Base-by-base conservation (phyloP, 1,284 basidiomycete genomes). In the Macrocybe sp. region DNA sequence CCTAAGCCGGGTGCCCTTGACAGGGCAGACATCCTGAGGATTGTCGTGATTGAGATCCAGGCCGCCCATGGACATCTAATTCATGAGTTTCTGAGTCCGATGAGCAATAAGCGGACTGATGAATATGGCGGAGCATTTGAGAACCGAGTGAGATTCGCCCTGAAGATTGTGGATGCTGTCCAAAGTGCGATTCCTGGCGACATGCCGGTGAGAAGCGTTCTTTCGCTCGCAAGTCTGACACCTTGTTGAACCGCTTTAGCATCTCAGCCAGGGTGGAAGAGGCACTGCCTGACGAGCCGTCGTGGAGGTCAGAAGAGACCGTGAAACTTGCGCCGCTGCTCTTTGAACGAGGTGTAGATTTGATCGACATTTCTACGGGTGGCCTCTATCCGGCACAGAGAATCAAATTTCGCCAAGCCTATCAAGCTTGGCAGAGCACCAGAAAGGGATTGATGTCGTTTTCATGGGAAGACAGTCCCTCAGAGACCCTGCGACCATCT, bases 51-150 rank as follows among this genome's bases (percentile, higher is more conserved):
- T 14, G 14, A 14, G 14, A 14, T 14, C 81, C 8, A 14, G 14
- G 14, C 14, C 14, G 14, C 14, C 14, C 81, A 85, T 53, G 72
- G 78, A 40, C 79, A 77, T 62, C 59, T 78, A 34, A 52, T 83
- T 22, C 69, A 73, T 55, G 62, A 61, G 41, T 73, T 87, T 70
- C 37, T 80, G 39, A 81, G 78, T 49, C 85, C 86, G 0, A 60
- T 76, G n/a, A 76, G 75, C 49, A 91, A 91, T 70, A 72, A 76
- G 55, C 77, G 87, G 8, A 83, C 75, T 2, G 88, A 90, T 60
- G 64, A 79, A 55, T 91, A 89, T 58, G 86, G 87, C 4, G 88
- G 88, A 2, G 76, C 72, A 55, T 81, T 87, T 54, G 83, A 87
- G 60, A 88, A 88, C 62, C 76, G 85, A 37, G 73, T 75, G 30